These are phyloP conservation scores for Coemansia sp. DNA, from an alignment of 192 early-diverging fungal species.

Conservation along the genomic window DNA sequence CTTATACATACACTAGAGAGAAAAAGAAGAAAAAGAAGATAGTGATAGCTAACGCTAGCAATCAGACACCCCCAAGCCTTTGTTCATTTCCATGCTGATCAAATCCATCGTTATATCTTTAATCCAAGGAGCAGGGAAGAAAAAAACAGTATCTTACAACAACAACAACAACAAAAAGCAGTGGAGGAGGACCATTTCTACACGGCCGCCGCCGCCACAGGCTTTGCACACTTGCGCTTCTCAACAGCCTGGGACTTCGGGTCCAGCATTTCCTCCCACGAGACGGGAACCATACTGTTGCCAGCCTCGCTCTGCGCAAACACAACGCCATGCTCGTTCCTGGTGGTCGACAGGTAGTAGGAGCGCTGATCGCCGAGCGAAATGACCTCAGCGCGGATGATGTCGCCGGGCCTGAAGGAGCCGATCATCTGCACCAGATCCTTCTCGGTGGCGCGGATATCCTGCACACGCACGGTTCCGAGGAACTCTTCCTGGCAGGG, in stretches of 20 bases:
- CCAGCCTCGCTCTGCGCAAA: slow-evolving; percentile 86
- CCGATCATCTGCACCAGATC: slow-evolving; percentile 91
- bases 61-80: not conserved
- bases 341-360: slow-evolving; percentile 89
- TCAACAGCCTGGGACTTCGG: slow-evolving; percentile 84
- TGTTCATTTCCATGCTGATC: not conserved
- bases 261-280: slow-evolving; percentile 99
- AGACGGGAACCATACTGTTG: slow-evolving; percentile 87
- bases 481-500: slow-evolving; percentile 86
- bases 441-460: slow-evolving; percentile 91
- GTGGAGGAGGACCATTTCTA: too few relatives aligned
- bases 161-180: too few relatives aligned
- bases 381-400: slow-evolving; percentile 82
- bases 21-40: not conserved
- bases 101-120: not conserved
- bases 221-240: slow-evolving; percentile 94
- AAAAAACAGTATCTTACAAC: too few relatives aligned
- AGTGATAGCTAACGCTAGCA: not conserved
- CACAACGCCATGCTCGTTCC: slow-evolving; percentile 92
- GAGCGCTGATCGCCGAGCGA: slow-evolving; percentile 91
- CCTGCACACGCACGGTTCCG: slow-evolving; percentile 89
- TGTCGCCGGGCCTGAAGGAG: slow-evolving; percentile 92
- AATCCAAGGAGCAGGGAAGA: not conserved
- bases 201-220: too few relatives aligned
- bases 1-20: too few relatives aligned